Evolutionary conservation across 2,329 filamentous ascomycete genomes (phyloP).

Genomic region (Fusarium denticulatum): DNA sequence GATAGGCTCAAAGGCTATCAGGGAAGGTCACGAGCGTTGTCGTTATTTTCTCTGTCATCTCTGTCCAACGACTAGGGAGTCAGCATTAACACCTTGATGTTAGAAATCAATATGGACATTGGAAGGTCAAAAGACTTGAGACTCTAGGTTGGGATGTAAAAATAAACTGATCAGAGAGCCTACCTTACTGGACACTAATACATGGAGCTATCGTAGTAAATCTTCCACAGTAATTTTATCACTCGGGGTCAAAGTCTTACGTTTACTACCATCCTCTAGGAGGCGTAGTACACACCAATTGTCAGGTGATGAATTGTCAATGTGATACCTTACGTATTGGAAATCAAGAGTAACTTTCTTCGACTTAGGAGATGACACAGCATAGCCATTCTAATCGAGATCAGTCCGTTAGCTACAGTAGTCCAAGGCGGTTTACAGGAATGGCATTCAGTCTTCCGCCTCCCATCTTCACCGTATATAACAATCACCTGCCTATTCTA

Average conservation of each 20-base stretch:
- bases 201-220: neutral
- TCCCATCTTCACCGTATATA: neutral
- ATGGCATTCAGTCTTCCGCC: neutral
- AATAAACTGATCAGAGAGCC: neutral
- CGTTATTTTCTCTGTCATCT: constrained; percentile 1
- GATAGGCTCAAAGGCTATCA: constrained; percentile 6
- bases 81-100: neutral
- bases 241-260: neutral
- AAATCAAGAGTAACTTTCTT: constrained; percentile 9
- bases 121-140: neutral
- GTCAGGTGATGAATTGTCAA: constrained; percentile 35
- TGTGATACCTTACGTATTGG: constrained; percentile 28
- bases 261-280: neutral
- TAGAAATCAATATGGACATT: neutral
- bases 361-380: neutral
- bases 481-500: constrained; percentile 4
- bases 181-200: neutral
- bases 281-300: constrained; percentile 17
- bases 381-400: constrained; percentile 10
- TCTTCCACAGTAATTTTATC: neutral
- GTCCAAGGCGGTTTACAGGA: neutral
- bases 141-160: neutral
- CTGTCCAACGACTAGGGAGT: neutral
- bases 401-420: neutral
- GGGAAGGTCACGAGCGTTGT: constrained; percentile 13